Evolutionary conservation across 148 eudicot species (phyloP), one percentile per base, ranked within the genome.

Genomic region (Simmondsia chinensis): DNA sequence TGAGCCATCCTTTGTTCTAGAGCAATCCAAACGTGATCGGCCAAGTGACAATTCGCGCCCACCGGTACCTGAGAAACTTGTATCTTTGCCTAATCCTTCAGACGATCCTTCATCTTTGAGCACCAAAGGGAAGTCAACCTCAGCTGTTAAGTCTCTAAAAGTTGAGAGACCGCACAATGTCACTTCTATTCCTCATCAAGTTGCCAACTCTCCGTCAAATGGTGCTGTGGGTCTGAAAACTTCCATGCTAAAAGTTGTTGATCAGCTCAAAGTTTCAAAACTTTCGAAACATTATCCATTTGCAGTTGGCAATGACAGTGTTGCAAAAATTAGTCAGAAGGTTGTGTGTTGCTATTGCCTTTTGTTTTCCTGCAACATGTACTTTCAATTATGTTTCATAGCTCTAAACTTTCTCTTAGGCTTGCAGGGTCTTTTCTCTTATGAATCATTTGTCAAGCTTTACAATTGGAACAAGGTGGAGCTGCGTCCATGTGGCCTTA

Each of bases 391-490:
- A 33, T 57, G 24, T 52, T 34, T 20, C 50, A 36, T 17, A 48
- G 33, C n/a, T 63, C 27, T 33, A 32, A 20, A 35, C 41, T 9
- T 15, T 20, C 26, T 35, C 47, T 60, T 51, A 13, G 21, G 59
- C 51, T 66, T 54, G 46, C 76, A 87, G 96, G 94, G 75, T 43
- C 65, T 80, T 47, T 79, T 79, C 55, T 49, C 88, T 4, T 87
- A 82, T 60, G 94, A 87, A 2, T 42, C 54, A 20, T 87, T 87
- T 71, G 93, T 87, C 28, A 76, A 79, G 76, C 88, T 87, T 52
- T 82, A 82, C 51, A 66, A 69, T 36, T 87, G 88, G 94, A 79
- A 79, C 54, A 70, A 69, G 73, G 59, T 79, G 67, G 94, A 82
- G 37, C 48, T 87, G 33, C 73, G 52, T 26, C 96, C 96, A 15